Conservation (phyloP, 768 basidiomycete species). For the Boletus edulis region DNA sequence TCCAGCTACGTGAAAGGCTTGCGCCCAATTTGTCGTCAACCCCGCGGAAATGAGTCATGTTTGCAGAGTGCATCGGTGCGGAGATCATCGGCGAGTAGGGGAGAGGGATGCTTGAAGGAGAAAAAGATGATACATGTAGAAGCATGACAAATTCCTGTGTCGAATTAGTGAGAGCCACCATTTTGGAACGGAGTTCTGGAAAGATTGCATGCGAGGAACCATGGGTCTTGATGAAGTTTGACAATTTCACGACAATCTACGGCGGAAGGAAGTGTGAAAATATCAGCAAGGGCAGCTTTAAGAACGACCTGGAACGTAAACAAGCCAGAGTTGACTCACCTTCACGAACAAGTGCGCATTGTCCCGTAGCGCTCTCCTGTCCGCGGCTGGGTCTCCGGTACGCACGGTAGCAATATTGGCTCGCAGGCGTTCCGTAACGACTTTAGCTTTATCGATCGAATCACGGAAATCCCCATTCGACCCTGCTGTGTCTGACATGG, state of each 20-base stretch:
- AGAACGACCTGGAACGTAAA: not conserved
- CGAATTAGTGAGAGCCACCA: conserved; percentile 75
- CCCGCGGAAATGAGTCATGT: conserved; percentile 17
- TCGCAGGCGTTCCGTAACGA: conserved; percentile 60
- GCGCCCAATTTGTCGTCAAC: conserved; percentile 49
- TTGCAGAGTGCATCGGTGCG: conserved; percentile 23
- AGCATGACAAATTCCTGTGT: conserved; percentile 88
- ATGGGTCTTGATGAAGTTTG: conserved; percentile 66
- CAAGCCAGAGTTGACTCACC: conserved; percentile 38
- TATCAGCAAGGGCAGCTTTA: not conserved
- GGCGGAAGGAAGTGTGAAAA: not conserved
- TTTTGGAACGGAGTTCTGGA: conserved; percentile 59
- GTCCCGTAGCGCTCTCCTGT: conserved; percentile 65
- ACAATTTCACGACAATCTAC: conserved; percentile 74
- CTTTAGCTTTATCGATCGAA: conserved; percentile 58
- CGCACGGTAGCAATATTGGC: conserved; percentile 58
- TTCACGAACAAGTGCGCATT: conserved; percentile 82
- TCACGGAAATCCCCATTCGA: conserved; percentile 46
- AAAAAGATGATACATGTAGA: conserved; percentile 80
- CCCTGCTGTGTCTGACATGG: conserved; percentile 49
- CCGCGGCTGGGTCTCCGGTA: conserved; percentile 49
- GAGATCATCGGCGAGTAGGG: conserved; percentile 58
- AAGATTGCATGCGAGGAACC: conserved; percentile 57
- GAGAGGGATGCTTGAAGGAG: conserved; percentile 52
- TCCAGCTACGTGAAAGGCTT: conserved; percentile 58